These are phyloP conservation scores for Ogataea corticis DNA, from an alignment of 805 yeast genomes.

Conservation along the genomic window DNA sequence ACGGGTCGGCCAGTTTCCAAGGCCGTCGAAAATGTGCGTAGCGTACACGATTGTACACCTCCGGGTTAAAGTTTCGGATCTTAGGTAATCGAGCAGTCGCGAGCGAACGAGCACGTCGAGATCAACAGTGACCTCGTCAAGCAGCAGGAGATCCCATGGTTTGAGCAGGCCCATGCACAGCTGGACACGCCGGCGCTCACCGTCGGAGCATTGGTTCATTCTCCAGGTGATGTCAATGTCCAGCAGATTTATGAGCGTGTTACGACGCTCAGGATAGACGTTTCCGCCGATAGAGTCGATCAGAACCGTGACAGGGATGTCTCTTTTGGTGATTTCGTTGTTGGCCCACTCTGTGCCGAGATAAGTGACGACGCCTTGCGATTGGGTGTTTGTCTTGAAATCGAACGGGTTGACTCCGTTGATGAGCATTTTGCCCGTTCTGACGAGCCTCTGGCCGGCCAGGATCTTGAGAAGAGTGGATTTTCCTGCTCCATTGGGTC, in stretches of 20 bases:
- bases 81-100: slow-evolving; percentile 67
- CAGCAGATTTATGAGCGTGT: slow-evolving; percentile 67
- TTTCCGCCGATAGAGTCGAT: slow-evolving; percentile 84
- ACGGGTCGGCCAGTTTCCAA: slow-evolving; percentile 87
- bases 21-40: slow-evolving; percentile 95
- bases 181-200: slow-evolving; percentile 93
- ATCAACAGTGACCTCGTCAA: slow-evolving; percentile 97
- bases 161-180: slow-evolving; percentile 87
- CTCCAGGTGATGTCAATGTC: slow-evolving; percentile 91
- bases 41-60: slow-evolving; percentile 84
- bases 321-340: slow-evolving; percentile 85
- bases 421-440: slow-evolving; percentile 66
- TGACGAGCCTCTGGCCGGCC: slow-evolving; percentile 89
- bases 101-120: slow-evolving; percentile 89
- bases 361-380: slow-evolving; percentile 52
- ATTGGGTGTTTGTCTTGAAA: slow-evolving; percentile 27
- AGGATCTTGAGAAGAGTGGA: slow-evolving; percentile 81
- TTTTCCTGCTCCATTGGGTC: slow-evolving; percentile 98
- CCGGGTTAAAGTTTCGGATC: slow-evolving; percentile 69
- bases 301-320: slow-evolving; percentile 80
- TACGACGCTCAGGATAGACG: slow-evolving; percentile 69
- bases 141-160: slow-evolving; percentile 85
- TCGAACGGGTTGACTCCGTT: slow-evolving; percentile 86
- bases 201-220: slow-evolving; percentile 90
- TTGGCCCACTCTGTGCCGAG: slow-evolving; percentile 98